Evolutionary conservation across 768 basidiomycete species (phyloP).

Genomic region (Cystobasidium tubakii): DNA sequence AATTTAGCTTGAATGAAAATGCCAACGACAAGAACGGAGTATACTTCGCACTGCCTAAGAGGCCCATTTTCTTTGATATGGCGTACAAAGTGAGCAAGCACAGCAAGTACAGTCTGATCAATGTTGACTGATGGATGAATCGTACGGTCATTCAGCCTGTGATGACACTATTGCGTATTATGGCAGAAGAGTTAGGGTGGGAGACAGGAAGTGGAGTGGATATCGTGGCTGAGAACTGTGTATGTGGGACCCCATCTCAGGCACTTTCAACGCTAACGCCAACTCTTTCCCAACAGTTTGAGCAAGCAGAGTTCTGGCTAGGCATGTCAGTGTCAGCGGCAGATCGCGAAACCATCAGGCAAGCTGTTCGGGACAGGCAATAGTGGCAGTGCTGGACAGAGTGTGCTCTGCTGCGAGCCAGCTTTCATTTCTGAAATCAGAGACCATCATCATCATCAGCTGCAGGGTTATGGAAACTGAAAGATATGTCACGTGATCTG

Average conservation of each 20-base stretch:
- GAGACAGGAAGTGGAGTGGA: background rate
- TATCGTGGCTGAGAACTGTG: slow-evolving; percentile 9
- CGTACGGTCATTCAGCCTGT: background rate
- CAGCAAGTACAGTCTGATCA: background rate
- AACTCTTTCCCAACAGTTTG: background rate
- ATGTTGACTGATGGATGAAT: background rate
- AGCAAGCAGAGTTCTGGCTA: slow-evolving; percentile 22
- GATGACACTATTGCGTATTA: slow-evolving; percentile 5
- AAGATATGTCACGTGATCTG: background rate
- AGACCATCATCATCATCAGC: background rate
- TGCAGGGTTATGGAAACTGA: no score
- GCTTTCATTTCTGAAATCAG: no score
- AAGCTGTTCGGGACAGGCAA: background rate
- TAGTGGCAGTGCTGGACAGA: background rate
- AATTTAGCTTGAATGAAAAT: background rate
- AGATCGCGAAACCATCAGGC: background rate
- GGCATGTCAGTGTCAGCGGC: background rate
- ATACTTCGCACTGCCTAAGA: background rate
- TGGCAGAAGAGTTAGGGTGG: slow-evolving; percentile 4
- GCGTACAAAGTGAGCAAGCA: background rate
- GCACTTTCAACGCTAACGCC: background rate
- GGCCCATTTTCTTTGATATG: slow-evolving; percentile 19
- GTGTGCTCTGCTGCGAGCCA: no score
- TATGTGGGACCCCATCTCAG: background rate
- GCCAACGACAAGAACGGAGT: background rate